A percentile compares a stretch with the other conserved stretches of the same genome.
phyloP scores from a whole-genome alignment of 176 grass and related monocot species.

The Hsuehochloa calcarea region DNA sequence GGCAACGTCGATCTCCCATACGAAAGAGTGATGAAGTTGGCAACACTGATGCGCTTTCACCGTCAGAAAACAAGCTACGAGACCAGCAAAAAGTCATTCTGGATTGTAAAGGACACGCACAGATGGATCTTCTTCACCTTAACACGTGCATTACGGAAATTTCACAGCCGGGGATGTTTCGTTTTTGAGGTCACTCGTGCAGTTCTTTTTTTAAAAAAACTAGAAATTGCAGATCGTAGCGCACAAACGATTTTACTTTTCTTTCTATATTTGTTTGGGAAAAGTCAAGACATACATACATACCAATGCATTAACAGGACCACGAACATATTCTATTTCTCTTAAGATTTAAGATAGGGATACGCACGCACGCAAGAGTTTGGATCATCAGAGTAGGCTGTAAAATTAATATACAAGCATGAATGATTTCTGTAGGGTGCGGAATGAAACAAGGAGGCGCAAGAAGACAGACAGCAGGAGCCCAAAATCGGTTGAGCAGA shows the following conservation, averaged over 20 bases:
- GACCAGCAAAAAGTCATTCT: background rate
- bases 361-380: background rate
- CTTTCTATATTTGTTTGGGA: background rate
- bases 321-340: background rate
- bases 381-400: background rate
- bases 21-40: too few relatives aligned
- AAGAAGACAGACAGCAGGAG: background rate
- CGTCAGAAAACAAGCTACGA: background rate
- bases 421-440: slow-evolving; percentile 5
- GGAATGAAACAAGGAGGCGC: background rate
- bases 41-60: too few relatives aligned
- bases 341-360: background rate
- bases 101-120: background rate
- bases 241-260: background rate
- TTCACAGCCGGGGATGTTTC: too few relatives aligned
- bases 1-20: too few relatives aligned
- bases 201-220: background rate
- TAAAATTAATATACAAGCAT: slow-evolving; percentile 27
- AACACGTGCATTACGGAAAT: background rate
- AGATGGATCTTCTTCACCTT: background rate
- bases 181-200: background rate
- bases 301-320: background rate
- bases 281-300: slow-evolving; percentile 18
- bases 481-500: background rate
- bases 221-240: background rate